Percentiles rank a stretch among this genome's conserved stretches.
Evolutionary conservation across 495 filamentous ascomycete genomes (phyloP).

Genomic region (Hypomontagnella submonticulosa): DNA sequence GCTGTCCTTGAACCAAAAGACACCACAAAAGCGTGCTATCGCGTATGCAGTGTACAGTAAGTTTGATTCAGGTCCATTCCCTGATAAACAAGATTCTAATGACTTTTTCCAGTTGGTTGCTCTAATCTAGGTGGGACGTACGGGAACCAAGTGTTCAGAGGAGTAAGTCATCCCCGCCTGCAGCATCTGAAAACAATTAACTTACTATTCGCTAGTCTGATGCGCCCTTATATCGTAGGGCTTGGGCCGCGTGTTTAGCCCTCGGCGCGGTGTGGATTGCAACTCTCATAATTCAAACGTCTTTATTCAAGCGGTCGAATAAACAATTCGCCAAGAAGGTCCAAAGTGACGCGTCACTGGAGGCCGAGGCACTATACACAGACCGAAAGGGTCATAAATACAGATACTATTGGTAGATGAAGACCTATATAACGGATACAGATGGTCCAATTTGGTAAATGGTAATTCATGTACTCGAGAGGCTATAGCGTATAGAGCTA

Average conservation of each 20-base stretch:
- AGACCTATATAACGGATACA: neutral
- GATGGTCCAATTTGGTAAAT: neutral
- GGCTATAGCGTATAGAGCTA: too few species aligned
- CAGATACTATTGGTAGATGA: slow-evolving; percentile 30
- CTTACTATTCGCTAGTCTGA: slow-evolving; percentile 14
- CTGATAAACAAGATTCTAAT: slow-evolving; percentile 2
- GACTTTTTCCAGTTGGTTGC: slow-evolving; percentile 24
- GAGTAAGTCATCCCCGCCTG: slow-evolving; percentile 15
- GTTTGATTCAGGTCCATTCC: neutral
- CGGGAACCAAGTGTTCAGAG: slow-evolving; percentile 35
- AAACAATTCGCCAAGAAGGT: slow-evolving; percentile 25
- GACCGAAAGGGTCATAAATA: slow-evolving; percentile 28
- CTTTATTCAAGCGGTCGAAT: slow-evolving; percentile 33
- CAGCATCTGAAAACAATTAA: neutral
- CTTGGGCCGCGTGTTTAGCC: slow-evolving; percentile 32
- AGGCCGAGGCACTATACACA: slow-evolving; percentile 26
- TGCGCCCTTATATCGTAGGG: slow-evolving; percentile 29
- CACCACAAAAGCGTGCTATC: slow-evolving; percentile 31
- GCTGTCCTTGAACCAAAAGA: slow-evolving; percentile 33
- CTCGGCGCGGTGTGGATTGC: slow-evolving; percentile 34
- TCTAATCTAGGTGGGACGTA: slow-evolving; percentile 36
- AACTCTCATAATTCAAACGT: slow-evolving; percentile 24
- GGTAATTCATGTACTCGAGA: neutral
- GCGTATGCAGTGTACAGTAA: slow-evolving; percentile 35
- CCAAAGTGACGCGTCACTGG: slow-evolving; percentile 20